Evolutionary conservation across 2,329 filamentous ascomycete genomes (phyloP).

Genomic region (Stemphylium vesicarium): DNA sequence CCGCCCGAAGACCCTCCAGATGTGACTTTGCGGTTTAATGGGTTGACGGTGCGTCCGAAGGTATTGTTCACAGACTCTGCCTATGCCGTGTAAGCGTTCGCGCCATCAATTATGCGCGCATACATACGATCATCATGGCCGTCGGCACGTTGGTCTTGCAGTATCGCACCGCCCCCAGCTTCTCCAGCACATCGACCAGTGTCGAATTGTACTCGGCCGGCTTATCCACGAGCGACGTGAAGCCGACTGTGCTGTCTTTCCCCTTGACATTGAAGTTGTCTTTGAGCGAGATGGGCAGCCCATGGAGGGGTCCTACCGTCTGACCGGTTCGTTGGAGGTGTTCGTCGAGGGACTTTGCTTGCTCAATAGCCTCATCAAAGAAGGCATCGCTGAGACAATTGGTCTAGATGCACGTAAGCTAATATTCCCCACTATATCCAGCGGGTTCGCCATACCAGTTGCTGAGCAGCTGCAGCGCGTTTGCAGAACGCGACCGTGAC

Average conservation of each 20-base stretch:
- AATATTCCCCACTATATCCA: background rate
- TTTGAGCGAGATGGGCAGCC: constrained; percentile 70
- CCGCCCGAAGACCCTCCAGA: constrained; percentile 72
- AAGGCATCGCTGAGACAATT: constrained; percentile 67
- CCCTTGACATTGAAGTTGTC: constrained; percentile 71
- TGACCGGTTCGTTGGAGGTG: constrained; percentile 55
- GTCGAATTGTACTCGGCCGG: constrained; percentile 63
- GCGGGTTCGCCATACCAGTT: constrained; percentile 51
- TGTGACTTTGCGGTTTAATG: constrained; percentile 64
- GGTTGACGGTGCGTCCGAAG: constrained; percentile 68
- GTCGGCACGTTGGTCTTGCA: constrained; percentile 74
- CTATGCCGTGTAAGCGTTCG: constrained; percentile 17
- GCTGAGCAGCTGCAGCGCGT: constrained; percentile 61
- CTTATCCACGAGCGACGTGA: constrained; percentile 66
- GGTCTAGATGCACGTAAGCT: constrained; percentile 49
- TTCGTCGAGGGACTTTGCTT: constrained; percentile 60
- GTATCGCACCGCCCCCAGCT: constrained; percentile 70
- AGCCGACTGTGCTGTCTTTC: constrained; percentile 67
- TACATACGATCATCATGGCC: constrained; percentile 67
- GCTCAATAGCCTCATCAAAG: constrained; percentile 59
- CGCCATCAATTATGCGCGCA: background rate
- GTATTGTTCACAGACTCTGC: constrained; percentile 70
- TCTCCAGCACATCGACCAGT: constrained; percentile 64
- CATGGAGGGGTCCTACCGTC: constrained; percentile 69
- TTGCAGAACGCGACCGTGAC: constrained; percentile 63